Base-by-base conservation (phyloP, 1,284 basidiomycete species). In the Porogramme epimiltina region DNA sequence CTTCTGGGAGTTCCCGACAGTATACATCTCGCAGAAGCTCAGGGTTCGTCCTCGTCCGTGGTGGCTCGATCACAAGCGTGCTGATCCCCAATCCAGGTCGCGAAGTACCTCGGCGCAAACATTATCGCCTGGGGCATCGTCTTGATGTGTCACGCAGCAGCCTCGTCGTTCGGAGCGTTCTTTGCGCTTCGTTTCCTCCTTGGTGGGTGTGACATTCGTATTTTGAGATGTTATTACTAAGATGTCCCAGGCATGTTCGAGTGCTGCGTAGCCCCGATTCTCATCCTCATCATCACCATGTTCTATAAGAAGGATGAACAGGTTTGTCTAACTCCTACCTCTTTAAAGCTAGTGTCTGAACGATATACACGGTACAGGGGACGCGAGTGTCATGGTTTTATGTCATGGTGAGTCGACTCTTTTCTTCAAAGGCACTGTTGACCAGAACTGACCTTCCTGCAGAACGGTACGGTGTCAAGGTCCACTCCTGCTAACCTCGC, bases 271-370 rank as follows among this genome's bases (percentile, higher is more conserved):
- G 77, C 82, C 9, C 85, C 84, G 0, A 81, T 78, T 55, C 70
- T 87, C 26, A 81, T 88, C 61, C 66, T 86, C 41, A 77, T 85
- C 44, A 79, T 87, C 31, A 79, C 81, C 5, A 85, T 84, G 78
- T 86, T 85, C 64, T 87, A 87, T 66, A 84, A 81, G 70, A 87
- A 85, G 67, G 71, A 84, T 47, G 85, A 87, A 59, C 85, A 87
- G 70, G 81, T 75, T 42, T 33, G 67, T 44, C 13, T 16, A 26
- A 3, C 2, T 22, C 16, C 15, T 20, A n/a, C 2, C 5, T 9
- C 8, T 11, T 23, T 20, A 33, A 13, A 13, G 23, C 20, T 43
- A 8, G 43, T n/a, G 37, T 23, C 19, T 3, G 42, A 5, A 3
- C 34, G 18, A 34, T 19, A 26, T 42, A 46, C 51, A 13, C 54